Conservation (phyloP, 2,329 filamentous ascomycete species). For the Alternaria gansuensis region DNA sequence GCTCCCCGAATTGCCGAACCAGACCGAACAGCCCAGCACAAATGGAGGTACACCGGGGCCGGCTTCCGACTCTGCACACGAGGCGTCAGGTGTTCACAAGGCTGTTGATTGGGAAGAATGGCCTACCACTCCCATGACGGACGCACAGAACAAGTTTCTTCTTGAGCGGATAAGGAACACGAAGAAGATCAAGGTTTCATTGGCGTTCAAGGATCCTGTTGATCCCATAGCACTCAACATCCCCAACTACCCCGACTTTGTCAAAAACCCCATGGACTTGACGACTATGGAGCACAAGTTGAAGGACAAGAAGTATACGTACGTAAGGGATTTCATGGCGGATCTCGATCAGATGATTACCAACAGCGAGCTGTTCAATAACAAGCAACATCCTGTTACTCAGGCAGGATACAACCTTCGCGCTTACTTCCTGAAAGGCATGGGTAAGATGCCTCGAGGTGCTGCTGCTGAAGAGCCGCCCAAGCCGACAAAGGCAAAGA, state of each 20-base stretch:
- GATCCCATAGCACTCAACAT: conserved; percentile 77
- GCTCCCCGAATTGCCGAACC: conserved; percentile 53
- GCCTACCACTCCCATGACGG: conserved; percentile 56
- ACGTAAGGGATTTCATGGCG: conserved; percentile 74
- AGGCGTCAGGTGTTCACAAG: conserved; percentile 42
- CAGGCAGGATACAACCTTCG: conserved; percentile 69
- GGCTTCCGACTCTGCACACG: conserved; percentile 43
- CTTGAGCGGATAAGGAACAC: conserved; percentile 74
- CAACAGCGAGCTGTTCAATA: conserved; percentile 86
- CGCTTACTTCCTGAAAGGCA: conserved; percentile 67
- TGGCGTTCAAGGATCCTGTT: conserved; percentile 80
- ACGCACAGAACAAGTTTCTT: conserved; percentile 68
- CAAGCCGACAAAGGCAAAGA: conserved; percentile 66
- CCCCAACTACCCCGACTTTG: conserved; percentile 75
- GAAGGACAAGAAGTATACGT: conserved; percentile 73
- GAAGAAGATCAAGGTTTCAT: conserved; percentile 85
- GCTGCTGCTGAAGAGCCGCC: conserved; percentile 61
- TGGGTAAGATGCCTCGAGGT: conserved; percentile 67
- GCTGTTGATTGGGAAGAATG: conserved; percentile 48
- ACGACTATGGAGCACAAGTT: conserved; percentile 82
- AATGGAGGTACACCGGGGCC: conserved; percentile 30
- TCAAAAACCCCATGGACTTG: conserved; percentile 85
- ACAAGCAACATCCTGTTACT: conserved; percentile 76
- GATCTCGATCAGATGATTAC: conserved; percentile 81
- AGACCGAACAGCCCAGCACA: conserved; percentile 44